A percentile compares a stretch with the other conserved stretches of the same genome.
phyloP scores from a whole-genome alignment of 176 grass and related monocot genomes.

The Bonia amplexicaulis region DNA sequence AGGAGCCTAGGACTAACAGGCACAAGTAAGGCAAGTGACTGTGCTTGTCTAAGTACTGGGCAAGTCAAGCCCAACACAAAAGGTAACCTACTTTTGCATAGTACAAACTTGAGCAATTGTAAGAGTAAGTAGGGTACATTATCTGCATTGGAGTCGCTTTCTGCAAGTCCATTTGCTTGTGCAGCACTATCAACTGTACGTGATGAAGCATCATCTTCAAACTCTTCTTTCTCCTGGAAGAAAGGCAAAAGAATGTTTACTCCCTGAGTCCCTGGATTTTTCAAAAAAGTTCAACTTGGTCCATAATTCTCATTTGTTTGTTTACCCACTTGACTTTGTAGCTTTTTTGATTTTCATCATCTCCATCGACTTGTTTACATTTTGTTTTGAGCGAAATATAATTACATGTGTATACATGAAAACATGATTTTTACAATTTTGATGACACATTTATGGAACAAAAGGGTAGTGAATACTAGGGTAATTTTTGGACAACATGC shows the following conservation, averaged over 20 bases:
- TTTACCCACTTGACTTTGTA: neutral
- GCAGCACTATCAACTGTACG: slow-evolving; percentile 18
- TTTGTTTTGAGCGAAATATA: neutral
- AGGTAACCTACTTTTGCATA: neutral
- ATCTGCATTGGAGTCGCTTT: slow-evolving; percentile 35
- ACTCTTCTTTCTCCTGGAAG: slow-evolving; percentile 49
- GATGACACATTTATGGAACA: neutral
- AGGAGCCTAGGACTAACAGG: neutral
- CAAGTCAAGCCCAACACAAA: neutral
- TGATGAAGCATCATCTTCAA: slow-evolving; percentile 18
- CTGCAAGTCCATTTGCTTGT: slow-evolving; percentile 43
- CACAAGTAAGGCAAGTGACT: neutral
- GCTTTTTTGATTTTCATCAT: neutral
- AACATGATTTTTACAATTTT: neutral
- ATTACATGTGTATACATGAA: neutral
- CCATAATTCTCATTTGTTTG: neutral
- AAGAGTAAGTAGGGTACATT: slow-evolving; percentile 40
- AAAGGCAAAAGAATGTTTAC: neutral
- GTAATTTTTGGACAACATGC: neutral
- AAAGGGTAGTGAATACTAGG: neutral
- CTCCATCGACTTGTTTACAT: neutral
- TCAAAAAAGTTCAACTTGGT: neutral
- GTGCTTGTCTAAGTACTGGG: neutral
- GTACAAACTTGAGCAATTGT: neutral
- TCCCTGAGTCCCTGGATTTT: neutral